phyloP scores from a whole-genome alignment of 2,329 filamentous ascomycete genomes.

The Coniochaeta prunicola region DNA sequence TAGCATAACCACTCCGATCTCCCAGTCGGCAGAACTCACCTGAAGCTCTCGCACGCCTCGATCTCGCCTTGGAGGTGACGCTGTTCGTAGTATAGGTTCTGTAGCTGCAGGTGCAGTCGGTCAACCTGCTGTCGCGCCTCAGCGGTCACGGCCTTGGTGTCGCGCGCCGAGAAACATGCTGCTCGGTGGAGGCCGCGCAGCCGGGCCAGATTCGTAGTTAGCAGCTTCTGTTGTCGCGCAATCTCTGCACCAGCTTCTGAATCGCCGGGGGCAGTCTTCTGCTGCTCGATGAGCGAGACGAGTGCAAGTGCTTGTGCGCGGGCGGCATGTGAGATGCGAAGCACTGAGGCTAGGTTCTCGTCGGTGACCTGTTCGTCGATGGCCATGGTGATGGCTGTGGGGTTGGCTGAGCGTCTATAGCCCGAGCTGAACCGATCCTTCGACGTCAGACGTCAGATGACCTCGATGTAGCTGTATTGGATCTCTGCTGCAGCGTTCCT shows the following conservation, averaged over 20 bases:
- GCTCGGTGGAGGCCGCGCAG: slow-evolving; percentile 77
- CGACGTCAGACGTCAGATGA: slow-evolving; percentile 2
- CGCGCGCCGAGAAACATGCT: slow-evolving; percentile 71
- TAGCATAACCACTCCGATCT: not conserved
- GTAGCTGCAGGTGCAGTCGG: slow-evolving; percentile 80
- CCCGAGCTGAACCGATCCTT: not conserved
- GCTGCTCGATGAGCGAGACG: slow-evolving; percentile 42
- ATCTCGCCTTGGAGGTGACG: slow-evolving; percentile 87
- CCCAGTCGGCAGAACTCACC: slow-evolving; percentile 49
- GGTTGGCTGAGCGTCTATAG: not conserved
- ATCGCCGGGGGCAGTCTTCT: slow-evolving; percentile 34
- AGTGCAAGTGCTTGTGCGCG: slow-evolving; percentile 64
- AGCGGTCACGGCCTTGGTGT: slow-evolving; percentile 79
- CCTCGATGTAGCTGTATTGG: not conserved
- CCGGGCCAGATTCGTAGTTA: slow-evolving; percentile 72
- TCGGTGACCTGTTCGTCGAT: slow-evolving; percentile 55
- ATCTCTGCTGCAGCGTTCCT: not conserved
- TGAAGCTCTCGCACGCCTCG: slow-evolving; percentile 79
- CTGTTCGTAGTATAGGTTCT: slow-evolving; percentile 96
- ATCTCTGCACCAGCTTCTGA: slow-evolving; percentile 49
- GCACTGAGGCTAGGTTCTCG: slow-evolving; percentile 56
- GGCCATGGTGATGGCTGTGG: slow-evolving; percentile 33
- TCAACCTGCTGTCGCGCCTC: slow-evolving; percentile 90
- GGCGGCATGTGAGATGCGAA: slow-evolving; percentile 66
- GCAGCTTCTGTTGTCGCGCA: slow-evolving; percentile 69